Evolutionary conservation across 2,329 filamentous ascomycete genomes (phyloP), one percentile per base, ranked within the genome.

Genomic region (Penicillium sp.): DNA sequence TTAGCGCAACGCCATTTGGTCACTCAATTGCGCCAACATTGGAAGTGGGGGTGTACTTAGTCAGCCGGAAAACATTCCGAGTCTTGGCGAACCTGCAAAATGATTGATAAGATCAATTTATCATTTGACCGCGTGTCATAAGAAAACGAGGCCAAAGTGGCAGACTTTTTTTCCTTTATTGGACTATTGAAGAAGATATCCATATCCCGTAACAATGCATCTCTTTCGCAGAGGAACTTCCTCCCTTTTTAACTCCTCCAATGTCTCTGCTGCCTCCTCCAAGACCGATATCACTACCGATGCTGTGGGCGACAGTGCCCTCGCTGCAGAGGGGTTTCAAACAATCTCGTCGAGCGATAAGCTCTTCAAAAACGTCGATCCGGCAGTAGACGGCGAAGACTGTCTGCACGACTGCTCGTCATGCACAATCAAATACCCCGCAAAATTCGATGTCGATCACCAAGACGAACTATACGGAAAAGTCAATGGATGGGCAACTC

Each of bases 401-500:
- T 97, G 94, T 73, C 80, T 90, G 55, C 91, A 86, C 73, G 93
- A 97, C 77, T 99, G 93, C 79, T 85, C 86, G 25, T 86, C 81
- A 63, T 97, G 94, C 80, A 85, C 86, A 15, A 81, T 93, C 64
- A 84, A 86, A 60, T 95, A 93, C 72, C 93, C 93, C 38, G 86
- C 87, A 69, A 85, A 84, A 64, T 88, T 86, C 71, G 79, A 80
- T 4, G 86, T 96, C 55, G 89, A 97, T 57, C 84, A 89, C 73
- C 78, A 82, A 7, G 91, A 96, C 71, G 80, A 87, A 67, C 78
- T 99, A 49, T 97, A 95, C 71, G 94, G 93, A 0, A 82, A 89
- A 58, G 84, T 97, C 62, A 90, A 91, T 70, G 91, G 87, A 37
- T 97, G 91, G 89, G 88, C 86, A 69, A 94, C 92, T 21, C 94